A percentile compares a stretch with the other conserved stretches of the same genome.
Conservation (phyloP, 371 early-diverging fungal species). For the Saksenaea oblongispora region DNA sequence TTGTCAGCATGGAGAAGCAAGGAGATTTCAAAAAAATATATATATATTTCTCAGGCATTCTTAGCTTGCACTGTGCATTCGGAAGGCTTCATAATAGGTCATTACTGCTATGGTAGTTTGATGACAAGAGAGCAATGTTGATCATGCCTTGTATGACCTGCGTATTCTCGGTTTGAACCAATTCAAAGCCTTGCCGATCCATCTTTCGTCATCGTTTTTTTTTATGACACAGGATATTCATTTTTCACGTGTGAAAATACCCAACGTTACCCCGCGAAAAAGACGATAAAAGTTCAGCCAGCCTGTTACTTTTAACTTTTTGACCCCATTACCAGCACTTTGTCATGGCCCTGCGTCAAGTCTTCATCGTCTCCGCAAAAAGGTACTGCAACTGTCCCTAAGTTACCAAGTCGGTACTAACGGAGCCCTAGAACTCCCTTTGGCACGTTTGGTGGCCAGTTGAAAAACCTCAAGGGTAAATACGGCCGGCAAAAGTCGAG, state of each 20-base stretch:
- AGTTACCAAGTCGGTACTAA: not conserved
- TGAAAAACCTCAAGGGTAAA: constrained; percentile 69
- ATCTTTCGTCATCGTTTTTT: no score
- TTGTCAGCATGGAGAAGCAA: no score
- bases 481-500: not conserved
- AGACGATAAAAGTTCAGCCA: not conserved
- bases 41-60: no score
- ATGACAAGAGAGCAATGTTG: no score
- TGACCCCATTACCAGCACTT: constrained; percentile 3
- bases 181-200: no score
- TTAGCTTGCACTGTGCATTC: no score
- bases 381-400: constrained; percentile 19
- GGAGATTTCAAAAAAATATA: no score
- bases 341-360: constrained; percentile 47
- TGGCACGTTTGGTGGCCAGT: constrained; percentile 87
- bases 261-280: not conserved
- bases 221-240: not conserved
- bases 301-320: not conserved
- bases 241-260: not conserved
- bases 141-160: no score
- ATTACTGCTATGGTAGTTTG: no score
- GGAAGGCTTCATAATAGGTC: no score
- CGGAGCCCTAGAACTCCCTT: constrained; percentile 59
- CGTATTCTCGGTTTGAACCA: no score
- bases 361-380: constrained; percentile 52